Conservation (phyloP, 768 basidiomycete species). For the Lentinula raphanica region DNA sequence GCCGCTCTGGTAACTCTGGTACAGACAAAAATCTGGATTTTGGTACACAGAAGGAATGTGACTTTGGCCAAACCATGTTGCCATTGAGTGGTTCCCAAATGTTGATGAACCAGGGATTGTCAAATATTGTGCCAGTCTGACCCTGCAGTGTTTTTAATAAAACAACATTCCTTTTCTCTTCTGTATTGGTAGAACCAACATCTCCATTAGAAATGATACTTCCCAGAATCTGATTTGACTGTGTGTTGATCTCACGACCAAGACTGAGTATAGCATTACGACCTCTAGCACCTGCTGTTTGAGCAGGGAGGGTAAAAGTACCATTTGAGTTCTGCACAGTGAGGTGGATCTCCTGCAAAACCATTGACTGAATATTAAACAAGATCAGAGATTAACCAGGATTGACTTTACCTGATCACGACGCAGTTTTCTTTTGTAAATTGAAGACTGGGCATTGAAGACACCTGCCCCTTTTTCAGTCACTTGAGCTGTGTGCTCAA, state of each 20-base stretch:
- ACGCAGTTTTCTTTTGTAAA: conserved; percentile 32
- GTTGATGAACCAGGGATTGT: conserved; percentile 46
- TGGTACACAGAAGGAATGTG: conserved; percentile 22
- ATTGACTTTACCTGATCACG: conserved; percentile 32
- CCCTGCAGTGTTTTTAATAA: conserved; percentile 43
- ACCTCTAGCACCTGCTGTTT: conserved; percentile 40
- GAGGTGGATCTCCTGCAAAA: conserved; percentile 24
- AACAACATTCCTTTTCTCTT: conserved; percentile 37
- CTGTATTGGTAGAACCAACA: conserved; percentile 55
- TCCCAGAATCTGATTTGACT: conserved; percentile 18
- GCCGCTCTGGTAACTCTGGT: conserved; percentile 6
- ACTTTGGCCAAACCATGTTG: conserved; percentile 34
- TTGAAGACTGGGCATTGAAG: conserved; percentile 25
- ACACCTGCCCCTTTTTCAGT: conserved; percentile 17
- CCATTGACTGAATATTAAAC: not conserved
- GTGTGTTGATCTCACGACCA: not conserved
- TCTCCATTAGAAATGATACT: conserved; percentile 48
- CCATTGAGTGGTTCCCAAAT: conserved; percentile 37
- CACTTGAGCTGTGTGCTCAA: conserved; percentile 42
- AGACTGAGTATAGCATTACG: conserved; percentile 15
- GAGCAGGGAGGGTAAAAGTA: conserved; percentile 37
- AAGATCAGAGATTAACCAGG: not conserved
- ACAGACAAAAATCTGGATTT: conserved; percentile 1
- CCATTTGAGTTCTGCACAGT: conserved; percentile 22
- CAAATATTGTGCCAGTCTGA: conserved; percentile 20